Base-by-base conservation (phyloP, 371 early-diverging fungal genomes). In the Rhizopus microsporus region DNA sequence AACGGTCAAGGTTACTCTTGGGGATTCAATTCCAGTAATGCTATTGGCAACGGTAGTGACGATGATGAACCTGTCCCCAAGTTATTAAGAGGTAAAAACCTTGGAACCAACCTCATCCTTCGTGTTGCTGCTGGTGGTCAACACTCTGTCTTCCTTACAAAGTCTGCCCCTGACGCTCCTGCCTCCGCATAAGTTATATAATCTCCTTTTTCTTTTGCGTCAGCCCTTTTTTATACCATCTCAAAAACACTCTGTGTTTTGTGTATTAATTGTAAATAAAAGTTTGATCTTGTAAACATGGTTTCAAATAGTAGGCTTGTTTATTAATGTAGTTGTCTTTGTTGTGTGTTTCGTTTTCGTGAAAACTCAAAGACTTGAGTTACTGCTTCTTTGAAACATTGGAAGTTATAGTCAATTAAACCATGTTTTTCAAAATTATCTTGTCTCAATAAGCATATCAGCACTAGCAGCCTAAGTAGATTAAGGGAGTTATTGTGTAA, bases 381-480 rank as follows among this genome's bases (percentile, higher is more conserved):
- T 51, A 88, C 83, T 31, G 88, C 87, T 54, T 86, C 82, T 67
- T 88, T 88, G 62, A 88, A 88, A 60, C 88, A 88, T 53, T 85
- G 86, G 46, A 95, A 92, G 61, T 95, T 95, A 74, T 90, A 93
- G 59, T 95, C 94, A 50, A 95, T 84, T 67, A 95, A 63, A 4
- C 93, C 95, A 61, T 89, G 91, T 64, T 90, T 92, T 59, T 91
- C 92, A 77, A 91, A 93, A 40, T 90, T 90, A 54, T 93, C 95
- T 37, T 92, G 86, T 30, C 93, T 80, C 45, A 95, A 62, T 50
- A 95, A 70, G 69, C 91, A 91, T 42, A 95, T 92, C 51, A 93
- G 68, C 3, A 91, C 88, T 33, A 95, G 71, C 29, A 87, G 72
- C 63, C 90, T 87, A 61, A 23, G 23, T 10, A 31, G 7, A 13